Percentiles rank a stretch among this genome's conserved stretches.
Conservation (phyloP, 2,329 filamentous ascomycete genomes). For the Epichloe typhina region DNA sequence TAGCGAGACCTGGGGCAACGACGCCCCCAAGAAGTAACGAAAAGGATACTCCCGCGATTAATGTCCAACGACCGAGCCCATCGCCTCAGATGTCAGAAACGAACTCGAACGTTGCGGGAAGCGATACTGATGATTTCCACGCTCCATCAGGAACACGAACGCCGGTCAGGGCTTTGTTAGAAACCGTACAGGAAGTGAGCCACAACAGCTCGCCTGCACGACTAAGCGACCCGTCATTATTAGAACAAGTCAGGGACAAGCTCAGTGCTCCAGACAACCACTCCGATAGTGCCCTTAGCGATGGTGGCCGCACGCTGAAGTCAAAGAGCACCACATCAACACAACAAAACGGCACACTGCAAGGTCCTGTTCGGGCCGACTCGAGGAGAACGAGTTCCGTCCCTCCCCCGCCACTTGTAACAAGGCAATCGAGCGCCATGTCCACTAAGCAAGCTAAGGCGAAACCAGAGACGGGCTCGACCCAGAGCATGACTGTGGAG, state of each 20-base stretch:
- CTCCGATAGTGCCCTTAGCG: conserved; percentile 26
- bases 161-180: conserved; percentile 53
- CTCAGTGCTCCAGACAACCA: conserved; percentile 27
- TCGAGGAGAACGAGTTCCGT: conserved; percentile 30
- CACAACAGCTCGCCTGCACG: conserved; percentile 55
- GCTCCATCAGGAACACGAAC: conserved; percentile 41
- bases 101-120: conserved; percentile 30
- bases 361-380: conserved; percentile 35
- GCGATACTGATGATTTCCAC: conserved; percentile 38
- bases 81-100: conserved; percentile 28
- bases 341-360: conserved; percentile 54
- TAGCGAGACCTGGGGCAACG: conserved; percentile 32
- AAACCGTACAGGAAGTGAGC: conserved; percentile 87
- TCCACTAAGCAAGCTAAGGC: conserved; percentile 56
- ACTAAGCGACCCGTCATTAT: conserved; percentile 27
- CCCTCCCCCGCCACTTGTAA: conserved; percentile 43
- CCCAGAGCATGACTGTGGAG: conserved; percentile 91
- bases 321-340: conserved; percentile 32
- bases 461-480: conserved; percentile 58
- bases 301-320: conserved; percentile 29
- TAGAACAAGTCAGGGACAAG: conserved; percentile 40
- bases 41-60: conserved; percentile 37
- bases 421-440: conserved; percentile 49
- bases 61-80: conserved; percentile 36
- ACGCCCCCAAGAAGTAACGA: conserved; percentile 32